Evolutionary conservation across 495 filamentous ascomycete species (phyloP).

Genomic region (Tuber indicum): DNA sequence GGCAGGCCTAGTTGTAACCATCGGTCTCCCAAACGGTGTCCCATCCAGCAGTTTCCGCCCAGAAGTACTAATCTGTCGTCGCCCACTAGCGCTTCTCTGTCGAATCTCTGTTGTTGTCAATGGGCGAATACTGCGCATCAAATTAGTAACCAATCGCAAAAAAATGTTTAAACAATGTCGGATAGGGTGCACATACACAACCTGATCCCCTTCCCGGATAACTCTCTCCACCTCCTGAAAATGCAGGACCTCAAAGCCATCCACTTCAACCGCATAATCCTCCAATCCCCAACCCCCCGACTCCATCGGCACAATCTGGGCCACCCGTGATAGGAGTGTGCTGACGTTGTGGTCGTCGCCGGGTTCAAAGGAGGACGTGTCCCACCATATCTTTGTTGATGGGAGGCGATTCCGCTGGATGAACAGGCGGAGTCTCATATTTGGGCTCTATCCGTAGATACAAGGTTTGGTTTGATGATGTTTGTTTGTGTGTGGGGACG

Average conservation of each 20-base stretch:
- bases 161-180: slow-evolving; percentile 2
- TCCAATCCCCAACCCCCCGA: slow-evolving; percentile 79
- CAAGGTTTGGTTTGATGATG: not conserved
- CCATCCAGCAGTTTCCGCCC: slow-evolving; percentile 86
- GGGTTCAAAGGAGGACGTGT: slow-evolving; percentile 46
- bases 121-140: slow-evolving; percentile 64
- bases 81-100: slow-evolving; percentile 66
- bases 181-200: slow-evolving; percentile 56
- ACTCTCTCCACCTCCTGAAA: slow-evolving; percentile 65
- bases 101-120: slow-evolving; percentile 68
- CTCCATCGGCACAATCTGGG: slow-evolving; percentile 77
- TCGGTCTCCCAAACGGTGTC: slow-evolving; percentile 75
- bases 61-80: slow-evolving; percentile 72
- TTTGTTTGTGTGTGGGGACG: not conserved
- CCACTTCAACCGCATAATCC: slow-evolving; percentile 82
- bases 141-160: not conserved
- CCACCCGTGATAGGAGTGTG: slow-evolving; percentile 75
- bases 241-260: slow-evolving; percentile 82
- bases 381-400: slow-evolving; percentile 67
- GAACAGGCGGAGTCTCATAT: slow-evolving; percentile 74
- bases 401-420: slow-evolving; percentile 78
- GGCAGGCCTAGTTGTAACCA: slow-evolving; percentile 48
- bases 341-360: slow-evolving; percentile 54
- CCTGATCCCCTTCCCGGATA: slow-evolving; percentile 75
- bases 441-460: slow-evolving; percentile 18